A percentile compares a stretch with the other conserved stretches of the same genome.
Evolutionary conservation across 345 rosid species (phyloP).

Genomic region (Gossypium stocksii): DNA sequence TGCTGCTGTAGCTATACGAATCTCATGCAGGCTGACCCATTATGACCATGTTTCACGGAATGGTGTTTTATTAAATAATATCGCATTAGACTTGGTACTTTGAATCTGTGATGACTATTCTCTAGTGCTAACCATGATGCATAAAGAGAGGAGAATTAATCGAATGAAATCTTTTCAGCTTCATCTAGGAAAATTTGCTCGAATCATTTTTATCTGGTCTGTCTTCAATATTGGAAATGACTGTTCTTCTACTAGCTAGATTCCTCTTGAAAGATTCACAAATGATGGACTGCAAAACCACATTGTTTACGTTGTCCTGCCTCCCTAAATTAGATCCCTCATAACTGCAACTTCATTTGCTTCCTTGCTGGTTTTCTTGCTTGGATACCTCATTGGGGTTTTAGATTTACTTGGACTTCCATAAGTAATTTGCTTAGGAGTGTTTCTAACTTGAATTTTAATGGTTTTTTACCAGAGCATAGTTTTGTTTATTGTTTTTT

Average conservation of each 20-base stretch:
- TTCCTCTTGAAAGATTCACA: background rate
- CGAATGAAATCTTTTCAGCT: background rate
- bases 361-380: background rate
- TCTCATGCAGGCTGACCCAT: background rate
- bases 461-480: background rate
- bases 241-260: background rate
- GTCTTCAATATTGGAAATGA: background rate
- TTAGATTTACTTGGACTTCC: background rate
- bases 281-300: background rate
- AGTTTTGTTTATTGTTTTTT: background rate
- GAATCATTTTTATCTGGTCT: background rate
- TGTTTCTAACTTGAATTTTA: background rate
- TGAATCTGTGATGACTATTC: background rate
- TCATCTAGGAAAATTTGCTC: background rate
- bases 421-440: background rate
- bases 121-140: slow-evolving; percentile 3
- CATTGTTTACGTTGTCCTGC: background rate
- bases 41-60: background rate
- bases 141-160: background rate
- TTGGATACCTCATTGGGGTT: background rate
- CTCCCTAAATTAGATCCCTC: background rate
- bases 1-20: background rate
- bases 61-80: background rate
- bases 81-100: background rate
- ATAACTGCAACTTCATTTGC: background rate